These are phyloP conservation scores for Boletellus emodensis DNA, from an alignment of 768 basidiomycete species.

Conservation along the genomic window DNA sequence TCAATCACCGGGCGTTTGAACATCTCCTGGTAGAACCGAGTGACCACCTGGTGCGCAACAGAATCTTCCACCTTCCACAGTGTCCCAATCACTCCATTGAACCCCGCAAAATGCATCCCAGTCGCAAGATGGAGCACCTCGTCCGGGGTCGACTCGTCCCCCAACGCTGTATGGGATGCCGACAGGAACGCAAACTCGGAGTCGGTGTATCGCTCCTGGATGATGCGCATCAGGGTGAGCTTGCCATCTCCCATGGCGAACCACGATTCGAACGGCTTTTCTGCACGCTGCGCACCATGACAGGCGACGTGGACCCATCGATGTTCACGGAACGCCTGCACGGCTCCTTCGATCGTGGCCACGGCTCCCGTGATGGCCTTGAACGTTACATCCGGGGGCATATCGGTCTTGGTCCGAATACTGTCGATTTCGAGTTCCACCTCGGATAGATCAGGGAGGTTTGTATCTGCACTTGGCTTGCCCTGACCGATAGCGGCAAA, in stretches of 20 bases:
- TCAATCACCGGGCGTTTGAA: background rate
- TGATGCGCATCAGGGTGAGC: background rate
- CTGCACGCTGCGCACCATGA: background rate
- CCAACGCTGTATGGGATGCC: background rate
- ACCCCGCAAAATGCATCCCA: background rate
- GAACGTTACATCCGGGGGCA: background rate
- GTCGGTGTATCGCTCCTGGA: background rate
- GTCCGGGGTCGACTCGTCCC: background rate
- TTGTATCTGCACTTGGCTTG: background rate
- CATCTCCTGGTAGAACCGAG: background rate
- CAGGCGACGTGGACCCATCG: background rate
- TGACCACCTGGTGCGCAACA: background rate
- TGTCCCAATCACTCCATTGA: background rate
- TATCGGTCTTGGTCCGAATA: background rate
- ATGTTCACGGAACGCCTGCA: background rate
- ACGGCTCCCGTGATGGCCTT: background rate
- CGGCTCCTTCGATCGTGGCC: background rate
- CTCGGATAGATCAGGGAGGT: background rate
- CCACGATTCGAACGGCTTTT: background rate
- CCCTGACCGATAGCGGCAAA: background rate
- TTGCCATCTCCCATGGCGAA: background rate
- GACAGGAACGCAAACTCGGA: constrained; percentile 1
- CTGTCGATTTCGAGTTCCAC: background rate
- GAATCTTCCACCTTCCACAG: background rate
- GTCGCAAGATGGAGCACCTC: background rate